Evolutionary conservation across 495 filamentous ascomycete species (phyloP).

Genomic region (Pseudevernia furfuracea): DNA sequence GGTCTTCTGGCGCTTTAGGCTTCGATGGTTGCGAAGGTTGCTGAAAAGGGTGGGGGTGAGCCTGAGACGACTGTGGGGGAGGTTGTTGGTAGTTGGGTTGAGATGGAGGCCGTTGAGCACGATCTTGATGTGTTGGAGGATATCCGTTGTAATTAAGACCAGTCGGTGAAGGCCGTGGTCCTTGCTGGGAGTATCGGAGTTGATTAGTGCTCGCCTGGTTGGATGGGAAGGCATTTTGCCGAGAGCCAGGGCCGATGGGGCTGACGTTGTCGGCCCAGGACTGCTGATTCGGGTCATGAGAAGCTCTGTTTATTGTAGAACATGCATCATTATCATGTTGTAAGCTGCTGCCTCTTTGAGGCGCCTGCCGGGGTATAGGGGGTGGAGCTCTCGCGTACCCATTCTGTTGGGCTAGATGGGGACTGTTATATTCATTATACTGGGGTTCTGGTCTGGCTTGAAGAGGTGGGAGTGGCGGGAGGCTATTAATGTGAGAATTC

Average conservation of each 20-base stretch:
- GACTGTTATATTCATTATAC: background rate
- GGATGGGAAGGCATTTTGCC: background rate
- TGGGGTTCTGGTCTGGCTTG: conserved; percentile 6
- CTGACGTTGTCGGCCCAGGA: background rate
- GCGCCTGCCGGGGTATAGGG: conserved; percentile 7
- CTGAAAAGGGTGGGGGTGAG: conserved; percentile 21
- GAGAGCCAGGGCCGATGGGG: background rate
- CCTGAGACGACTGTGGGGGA: conserved; percentile 24
- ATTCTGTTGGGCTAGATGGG: conserved; percentile 1
- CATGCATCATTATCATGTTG: background rate
- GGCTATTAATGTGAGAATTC: conserved; percentile 7
- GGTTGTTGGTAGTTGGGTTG: conserved; percentile 24
- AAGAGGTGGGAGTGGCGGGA: conserved; percentile 23
- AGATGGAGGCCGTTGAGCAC: background rate
- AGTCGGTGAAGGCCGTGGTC: background rate
- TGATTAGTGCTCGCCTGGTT: background rate
- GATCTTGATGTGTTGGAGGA: conserved; percentile 1
- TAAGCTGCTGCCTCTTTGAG: conserved; percentile 8
- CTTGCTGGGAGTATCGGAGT: conserved; percentile 7
- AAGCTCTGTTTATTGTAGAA: background rate
- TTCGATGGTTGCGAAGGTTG: conserved; percentile 25
- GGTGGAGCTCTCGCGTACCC: conserved; percentile 6
- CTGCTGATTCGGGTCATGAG: background rate
- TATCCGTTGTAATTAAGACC: background rate
- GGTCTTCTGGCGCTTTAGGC: conserved; percentile 51